Percentiles rank a stretch among this genome's conserved stretches.
Conservation (phyloP, 495 filamentous ascomycete species). For the Jackrogersella minutella region DNA sequence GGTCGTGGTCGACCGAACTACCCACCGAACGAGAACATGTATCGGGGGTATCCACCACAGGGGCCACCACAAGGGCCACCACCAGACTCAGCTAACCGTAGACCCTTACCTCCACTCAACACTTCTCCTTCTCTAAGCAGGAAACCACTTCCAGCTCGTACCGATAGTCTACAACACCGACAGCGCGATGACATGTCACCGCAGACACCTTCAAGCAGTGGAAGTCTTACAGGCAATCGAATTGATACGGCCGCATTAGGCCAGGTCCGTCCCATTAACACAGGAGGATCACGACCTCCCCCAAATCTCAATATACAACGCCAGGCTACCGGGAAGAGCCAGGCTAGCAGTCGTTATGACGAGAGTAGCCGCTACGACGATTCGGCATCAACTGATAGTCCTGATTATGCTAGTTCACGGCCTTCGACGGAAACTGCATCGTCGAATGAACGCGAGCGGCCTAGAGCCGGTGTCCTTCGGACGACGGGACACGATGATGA, state of each 20-base stretch:
- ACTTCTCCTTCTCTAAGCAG: constrained; percentile 51
- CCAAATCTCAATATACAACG: constrained; percentile 37
- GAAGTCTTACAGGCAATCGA: constrained; percentile 69
- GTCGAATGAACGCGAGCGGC: constrained; percentile 64
- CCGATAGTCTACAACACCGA: constrained; percentile 50
- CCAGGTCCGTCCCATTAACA: constrained; percentile 46
- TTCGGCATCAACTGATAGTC: constrained; percentile 56
- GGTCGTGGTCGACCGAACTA: constrained; percentile 37
- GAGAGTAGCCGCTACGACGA: constrained; percentile 57
- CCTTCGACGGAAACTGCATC: constrained; percentile 69
- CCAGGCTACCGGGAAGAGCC: constrained; percentile 49
- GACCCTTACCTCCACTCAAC: constrained; percentile 42
- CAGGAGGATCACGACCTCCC: constrained; percentile 15
- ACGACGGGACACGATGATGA: constrained; percentile 72
- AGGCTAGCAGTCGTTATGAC: constrained; percentile 54
- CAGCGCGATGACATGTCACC: constrained; percentile 40
- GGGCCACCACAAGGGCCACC: constrained; percentile 32
- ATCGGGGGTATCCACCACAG: constrained; percentile 36
- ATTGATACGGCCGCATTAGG: constrained; percentile 72
- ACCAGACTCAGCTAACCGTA: constrained; percentile 38
- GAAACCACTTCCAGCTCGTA: constrained; percentile 69
- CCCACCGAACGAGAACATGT: constrained; percentile 40
- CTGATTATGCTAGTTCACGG: constrained; percentile 74
- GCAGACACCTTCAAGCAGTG: constrained; percentile 56
- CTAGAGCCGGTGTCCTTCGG: constrained; percentile 83